phyloP scores from a whole-genome alignment of 495 filamentous ascomycete species.

The Hypoxylon subgilvum region DNA sequence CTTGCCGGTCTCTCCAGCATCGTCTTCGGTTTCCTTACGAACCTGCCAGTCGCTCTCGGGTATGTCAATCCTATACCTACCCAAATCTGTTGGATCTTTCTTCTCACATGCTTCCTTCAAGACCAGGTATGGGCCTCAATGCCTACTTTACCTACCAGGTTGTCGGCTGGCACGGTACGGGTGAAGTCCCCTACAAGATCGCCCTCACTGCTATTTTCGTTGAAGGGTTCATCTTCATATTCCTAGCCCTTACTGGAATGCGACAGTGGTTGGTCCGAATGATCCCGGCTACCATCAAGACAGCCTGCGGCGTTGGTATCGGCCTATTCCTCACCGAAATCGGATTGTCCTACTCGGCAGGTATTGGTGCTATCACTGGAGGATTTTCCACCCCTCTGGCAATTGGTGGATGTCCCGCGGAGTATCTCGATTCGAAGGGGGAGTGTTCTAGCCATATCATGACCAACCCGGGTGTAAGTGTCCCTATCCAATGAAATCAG shows the following conservation, averaged over 20 bases:
- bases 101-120: slow-evolving; percentile 40
- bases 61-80: slow-evolving; percentile 58
- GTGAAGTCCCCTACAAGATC: slow-evolving; percentile 68
- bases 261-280: slow-evolving; percentile 84
- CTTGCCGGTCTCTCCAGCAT: slow-evolving; percentile 63
- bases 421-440: slow-evolving; percentile 46
- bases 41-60: slow-evolving; percentile 60
- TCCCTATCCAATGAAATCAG: not conserved
- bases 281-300: slow-evolving; percentile 79
- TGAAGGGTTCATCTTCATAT: slow-evolving; percentile 70
- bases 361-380: slow-evolving; percentile 73
- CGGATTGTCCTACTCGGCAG: slow-evolving; percentile 75
- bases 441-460: slow-evolving; percentile 60
- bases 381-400: slow-evolving; percentile 65
- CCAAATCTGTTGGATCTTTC: not conserved
- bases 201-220: slow-evolving; percentile 85
- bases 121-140: slow-evolving; percentile 82
- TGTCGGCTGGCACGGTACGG: slow-evolving; percentile 73
- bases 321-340: slow-evolving; percentile 80
- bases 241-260: slow-evolving; percentile 75
- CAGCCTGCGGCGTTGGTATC: slow-evolving; percentile 80
- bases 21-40: slow-evolving; percentile 60
- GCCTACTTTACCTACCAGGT: slow-evolving; percentile 89
- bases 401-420: slow-evolving; percentile 67
- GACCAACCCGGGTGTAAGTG: slow-evolving; percentile 66